A percentile compares a stretch with the other conserved stretches of the same genome.
Conservation (phyloP, 805 yeast genomes). For the Cyberlindnera lachancei region DNA sequence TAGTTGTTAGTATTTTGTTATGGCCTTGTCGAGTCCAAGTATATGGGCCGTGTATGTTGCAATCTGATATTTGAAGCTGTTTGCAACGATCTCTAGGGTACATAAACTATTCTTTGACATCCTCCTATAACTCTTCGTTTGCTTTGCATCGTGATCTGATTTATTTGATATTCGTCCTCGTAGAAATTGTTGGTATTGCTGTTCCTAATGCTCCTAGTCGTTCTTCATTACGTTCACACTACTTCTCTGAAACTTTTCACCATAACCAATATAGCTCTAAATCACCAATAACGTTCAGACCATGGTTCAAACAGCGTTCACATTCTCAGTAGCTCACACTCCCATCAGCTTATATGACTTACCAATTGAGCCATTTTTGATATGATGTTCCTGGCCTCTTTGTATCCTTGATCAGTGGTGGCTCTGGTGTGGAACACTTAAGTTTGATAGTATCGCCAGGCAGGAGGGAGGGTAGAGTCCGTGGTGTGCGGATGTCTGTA, state of each 20-base stretch:
- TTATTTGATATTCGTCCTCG: too few species aligned
- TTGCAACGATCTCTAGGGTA: too few species aligned
- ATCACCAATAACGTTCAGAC: not conserved
- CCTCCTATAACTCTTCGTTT: too few species aligned
- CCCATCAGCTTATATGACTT: too few species aligned
- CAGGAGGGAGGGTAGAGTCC: constrained; percentile 8
- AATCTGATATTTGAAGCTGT: too few species aligned
- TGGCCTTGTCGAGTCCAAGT: not conserved
- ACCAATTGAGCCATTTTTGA: constrained; percentile 27
- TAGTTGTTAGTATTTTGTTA: not conserved
- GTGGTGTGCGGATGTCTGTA: constrained; percentile 14
- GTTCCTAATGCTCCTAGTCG: too few species aligned
- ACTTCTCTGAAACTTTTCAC: constrained; percentile 1
- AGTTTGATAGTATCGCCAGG: constrained; percentile 4
- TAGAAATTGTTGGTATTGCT: too few species aligned
- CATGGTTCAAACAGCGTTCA: not conserved
- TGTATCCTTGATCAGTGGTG: not conserved
- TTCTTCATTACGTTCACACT: not conserved
- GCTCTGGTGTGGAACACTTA: constrained; percentile 6
- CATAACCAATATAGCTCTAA: not conserved
- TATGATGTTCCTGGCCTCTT: constrained; percentile 3
- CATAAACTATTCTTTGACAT: too few species aligned
- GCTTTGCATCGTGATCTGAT: too few species aligned
- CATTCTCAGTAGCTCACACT: too few species aligned
- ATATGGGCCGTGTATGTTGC: too few species aligned